phyloP scores from a whole-genome alignment of 805 yeast genomes.

The Brettanomyces anomalus region DNA sequence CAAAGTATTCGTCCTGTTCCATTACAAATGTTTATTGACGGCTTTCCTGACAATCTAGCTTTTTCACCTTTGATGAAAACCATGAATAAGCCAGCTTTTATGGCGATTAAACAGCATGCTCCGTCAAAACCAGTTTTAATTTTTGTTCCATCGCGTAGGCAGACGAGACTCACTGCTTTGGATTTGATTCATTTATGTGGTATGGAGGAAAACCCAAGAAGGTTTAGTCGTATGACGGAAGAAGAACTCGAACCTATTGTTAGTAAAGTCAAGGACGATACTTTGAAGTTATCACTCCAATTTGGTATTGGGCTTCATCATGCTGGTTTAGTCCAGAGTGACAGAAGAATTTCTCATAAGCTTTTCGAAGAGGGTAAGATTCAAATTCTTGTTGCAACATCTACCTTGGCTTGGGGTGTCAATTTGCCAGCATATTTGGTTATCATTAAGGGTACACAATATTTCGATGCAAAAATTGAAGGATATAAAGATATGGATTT shows the following conservation, averaged over 20 bases:
- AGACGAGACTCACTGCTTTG: slow-evolving; percentile 70
- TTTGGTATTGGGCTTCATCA: slow-evolving; percentile 79
- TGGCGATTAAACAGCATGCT: slow-evolving; percentile 88
- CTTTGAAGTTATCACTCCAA: slow-evolving; percentile 62
- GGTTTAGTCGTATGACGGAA: slow-evolving; percentile 61
- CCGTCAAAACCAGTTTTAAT: slow-evolving; percentile 76
- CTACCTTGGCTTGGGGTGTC: slow-evolving; percentile 86
- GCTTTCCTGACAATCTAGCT: slow-evolving; percentile 73
- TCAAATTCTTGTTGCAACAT: slow-evolving; percentile 68
- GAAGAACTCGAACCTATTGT: slow-evolving; percentile 45
- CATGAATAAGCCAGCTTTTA: slow-evolving; percentile 83
- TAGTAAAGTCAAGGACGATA: slow-evolving; percentile 67
- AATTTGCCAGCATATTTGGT: slow-evolving; percentile 76
- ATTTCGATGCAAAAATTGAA: slow-evolving; percentile 53
- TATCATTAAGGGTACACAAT: slow-evolving; percentile 68
- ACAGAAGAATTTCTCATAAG: slow-evolving; percentile 61
- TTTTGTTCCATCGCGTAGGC: slow-evolving; percentile 80
- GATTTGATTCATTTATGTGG: slow-evolving; percentile 76
- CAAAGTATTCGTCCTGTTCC: slow-evolving; percentile 82
- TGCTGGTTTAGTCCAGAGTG: slow-evolving; percentile 72
- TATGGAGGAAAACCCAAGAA: slow-evolving; percentile 64
- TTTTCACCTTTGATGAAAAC: slow-evolving; percentile 81
- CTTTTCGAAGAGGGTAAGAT: slow-evolving; percentile 60
- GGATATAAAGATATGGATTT: slow-evolving; percentile 74
- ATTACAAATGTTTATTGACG: slow-evolving; percentile 78